Percentiles rank a stretch among this genome's conserved stretches.
Conservation (phyloP, 2,329 filamentous ascomycete species). For the Diaporthe helianthi region DNA sequence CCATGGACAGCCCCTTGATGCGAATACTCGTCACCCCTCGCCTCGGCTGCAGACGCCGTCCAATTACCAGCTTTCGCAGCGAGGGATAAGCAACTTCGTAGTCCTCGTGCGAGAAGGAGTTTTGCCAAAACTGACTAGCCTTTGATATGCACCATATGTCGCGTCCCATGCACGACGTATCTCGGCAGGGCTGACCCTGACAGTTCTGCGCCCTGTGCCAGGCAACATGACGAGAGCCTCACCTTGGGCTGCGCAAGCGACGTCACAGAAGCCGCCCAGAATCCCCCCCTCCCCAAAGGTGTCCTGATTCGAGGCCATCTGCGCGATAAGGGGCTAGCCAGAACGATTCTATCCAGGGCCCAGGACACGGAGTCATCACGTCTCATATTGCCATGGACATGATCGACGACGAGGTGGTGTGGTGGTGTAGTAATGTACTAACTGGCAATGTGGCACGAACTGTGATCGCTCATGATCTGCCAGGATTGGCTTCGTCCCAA, state of each 20-base stretch:
- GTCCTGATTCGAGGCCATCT: neutral
- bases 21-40: neutral
- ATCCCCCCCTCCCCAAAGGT: too few species aligned
- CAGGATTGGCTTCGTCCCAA: conserved; percentile 15
- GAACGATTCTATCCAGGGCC: neutral
- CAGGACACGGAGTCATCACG: conserved; percentile 1
- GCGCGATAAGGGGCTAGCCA: neutral
- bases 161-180: neutral
- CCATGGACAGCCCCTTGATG: neutral
- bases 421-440: neutral
- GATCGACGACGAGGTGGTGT: conserved; percentile 3
- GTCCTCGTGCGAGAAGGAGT: neutral
- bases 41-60: conserved; percentile 10
- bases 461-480: conserved; percentile 19
- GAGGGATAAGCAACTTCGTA: too few species aligned
- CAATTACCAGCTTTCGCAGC: neutral
- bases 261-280: conserved; percentile 1
- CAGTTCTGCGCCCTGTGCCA: neutral
- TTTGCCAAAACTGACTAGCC: neutral
- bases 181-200: conserved; percentile 3
- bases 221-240: conserved; percentile 15
- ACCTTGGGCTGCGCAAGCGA: conserved; percentile 6
- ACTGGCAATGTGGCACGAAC: neutral
- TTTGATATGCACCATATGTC: neutral
- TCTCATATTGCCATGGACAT: conserved; percentile 6